phyloP scores from a whole-genome alignment of 2,329 filamentous ascomycete genomes.

The Diaporthe sp. region DNA sequence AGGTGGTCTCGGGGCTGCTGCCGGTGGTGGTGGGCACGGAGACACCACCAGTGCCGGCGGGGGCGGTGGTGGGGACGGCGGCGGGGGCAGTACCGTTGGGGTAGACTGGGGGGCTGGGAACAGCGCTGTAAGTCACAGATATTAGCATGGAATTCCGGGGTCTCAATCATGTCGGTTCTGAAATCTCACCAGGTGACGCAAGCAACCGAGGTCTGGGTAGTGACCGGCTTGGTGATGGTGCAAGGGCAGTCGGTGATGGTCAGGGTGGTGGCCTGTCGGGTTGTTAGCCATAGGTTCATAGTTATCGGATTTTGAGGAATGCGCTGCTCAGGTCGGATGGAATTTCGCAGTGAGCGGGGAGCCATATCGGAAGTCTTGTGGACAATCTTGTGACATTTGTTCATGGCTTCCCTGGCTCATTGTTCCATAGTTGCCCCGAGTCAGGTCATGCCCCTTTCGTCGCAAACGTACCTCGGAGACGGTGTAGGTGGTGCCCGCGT shows the following conservation, averaged over 20 bases:
- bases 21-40: constrained; percentile 42
- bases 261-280: constrained; percentile 71
- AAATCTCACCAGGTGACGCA: constrained; percentile 67
- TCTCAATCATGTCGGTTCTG: background rate
- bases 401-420: constrained; percentile 28
- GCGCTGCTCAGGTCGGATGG: constrained; percentile 9
- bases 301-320: background rate
- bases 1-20: constrained; percentile 50
- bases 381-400: background rate
- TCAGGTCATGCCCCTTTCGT: constrained; percentile 10
- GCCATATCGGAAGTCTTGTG: background rate
- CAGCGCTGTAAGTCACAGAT: background rate
- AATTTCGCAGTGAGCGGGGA: background rate
- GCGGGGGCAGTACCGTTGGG: constrained; percentile 55
- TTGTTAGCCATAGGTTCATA: constrained; percentile 40
- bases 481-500: constrained; percentile 77
- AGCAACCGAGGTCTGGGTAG: constrained; percentile 64
- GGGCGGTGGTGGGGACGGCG: constrained; percentile 50
- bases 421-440: background rate
- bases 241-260: constrained; percentile 81
- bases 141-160: constrained; percentile 31
- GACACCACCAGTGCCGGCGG: constrained; percentile 48
- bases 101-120: constrained; percentile 48
- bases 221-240: constrained; percentile 74
- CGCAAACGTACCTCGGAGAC: constrained; percentile 69